These are phyloP conservation scores for Penicillium italicum DNA, from an alignment of 2,329 filamentous ascomycete genomes.

Conservation along the genomic window DNA sequence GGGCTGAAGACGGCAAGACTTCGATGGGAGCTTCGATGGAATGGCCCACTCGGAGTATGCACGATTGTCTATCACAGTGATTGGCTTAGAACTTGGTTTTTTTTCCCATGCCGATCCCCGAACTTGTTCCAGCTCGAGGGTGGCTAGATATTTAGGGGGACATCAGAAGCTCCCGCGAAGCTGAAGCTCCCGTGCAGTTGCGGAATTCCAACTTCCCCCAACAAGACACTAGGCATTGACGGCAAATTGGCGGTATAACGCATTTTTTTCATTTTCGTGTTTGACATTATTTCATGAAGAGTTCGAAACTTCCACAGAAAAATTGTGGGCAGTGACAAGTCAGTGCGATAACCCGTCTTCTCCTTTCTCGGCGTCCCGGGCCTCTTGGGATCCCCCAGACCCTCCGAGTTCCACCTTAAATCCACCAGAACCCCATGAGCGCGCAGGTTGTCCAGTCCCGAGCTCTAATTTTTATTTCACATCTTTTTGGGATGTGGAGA, in stretches of 20 bases:
- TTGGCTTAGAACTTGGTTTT: not conserved
- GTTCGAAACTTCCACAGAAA: not conserved
- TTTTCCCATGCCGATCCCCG: not conserved
- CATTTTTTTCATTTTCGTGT: not conserved
- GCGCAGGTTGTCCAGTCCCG: not conserved
- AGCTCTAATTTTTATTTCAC: not conserved
- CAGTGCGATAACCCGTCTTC: not conserved
- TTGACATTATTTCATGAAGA: not conserved
- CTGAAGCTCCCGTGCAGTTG: not conserved
- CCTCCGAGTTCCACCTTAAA: slow-evolving; percentile 2
- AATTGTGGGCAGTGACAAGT: not conserved
- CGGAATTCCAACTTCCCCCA: not conserved
- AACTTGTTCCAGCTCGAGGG: not conserved
- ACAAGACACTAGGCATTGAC: not conserved
- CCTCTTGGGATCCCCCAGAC: not conserved
- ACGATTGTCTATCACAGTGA: slow-evolving; percentile 1
- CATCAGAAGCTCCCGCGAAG: slow-evolving; percentile 6
- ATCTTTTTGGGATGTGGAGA: slow-evolving; percentile 8
- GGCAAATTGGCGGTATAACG: not conserved
- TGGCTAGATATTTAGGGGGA: not conserved
- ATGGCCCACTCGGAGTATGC: slow-evolving; percentile 5
- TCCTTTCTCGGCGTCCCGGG: slow-evolving; percentile 7
- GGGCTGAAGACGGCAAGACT: slow-evolving; percentile 11
- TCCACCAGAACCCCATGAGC: not conserved
- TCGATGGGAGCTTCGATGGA: slow-evolving; percentile 13